These are phyloP conservation scores for Breynia disticha DNA, from an alignment of 441 rosid genomes.

Conservation along the genomic window DNA sequence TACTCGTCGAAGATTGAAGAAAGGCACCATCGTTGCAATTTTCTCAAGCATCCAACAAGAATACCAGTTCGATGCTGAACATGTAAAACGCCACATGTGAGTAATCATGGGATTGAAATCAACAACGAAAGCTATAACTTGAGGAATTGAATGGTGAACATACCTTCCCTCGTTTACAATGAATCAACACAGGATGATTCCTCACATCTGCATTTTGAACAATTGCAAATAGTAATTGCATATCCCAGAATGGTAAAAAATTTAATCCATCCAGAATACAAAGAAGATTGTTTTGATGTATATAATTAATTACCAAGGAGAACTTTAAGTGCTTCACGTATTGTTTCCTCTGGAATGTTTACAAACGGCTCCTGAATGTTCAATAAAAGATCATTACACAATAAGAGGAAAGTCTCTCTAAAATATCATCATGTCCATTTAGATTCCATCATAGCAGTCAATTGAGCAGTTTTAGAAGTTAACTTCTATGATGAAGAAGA, in stretches of 20 bases:
- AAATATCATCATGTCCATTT: neutral
- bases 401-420: neutral
- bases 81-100: neutral
- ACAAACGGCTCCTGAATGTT: slow-evolving; percentile 69
- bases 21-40: slow-evolving; percentile 82
- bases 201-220: slow-evolving; percentile 50
- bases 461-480: no score
- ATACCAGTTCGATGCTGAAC: slow-evolving; percentile 95
- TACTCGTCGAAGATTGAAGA: slow-evolving; percentile 83
- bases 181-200: slow-evolving; percentile 86
- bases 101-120: neutral
- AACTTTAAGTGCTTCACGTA: slow-evolving; percentile 68
- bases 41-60: slow-evolving; percentile 90
- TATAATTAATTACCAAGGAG: slow-evolving; percentile 51
- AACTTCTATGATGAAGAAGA: no score
- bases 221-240: neutral
- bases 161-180: slow-evolving; percentile 96
- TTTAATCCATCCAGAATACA: neutral
- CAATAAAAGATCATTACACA: slow-evolving; percentile 11
- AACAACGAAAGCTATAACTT: neutral
- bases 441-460: neutral
- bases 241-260: neutral
- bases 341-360: slow-evolving; percentile 52
- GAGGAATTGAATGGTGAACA: neutral
- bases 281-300: slow-evolving; percentile 5